phyloP scores from a whole-genome alignment of 192 early-diverging fungal genomes.

The Thamnidium elegans region DNA sequence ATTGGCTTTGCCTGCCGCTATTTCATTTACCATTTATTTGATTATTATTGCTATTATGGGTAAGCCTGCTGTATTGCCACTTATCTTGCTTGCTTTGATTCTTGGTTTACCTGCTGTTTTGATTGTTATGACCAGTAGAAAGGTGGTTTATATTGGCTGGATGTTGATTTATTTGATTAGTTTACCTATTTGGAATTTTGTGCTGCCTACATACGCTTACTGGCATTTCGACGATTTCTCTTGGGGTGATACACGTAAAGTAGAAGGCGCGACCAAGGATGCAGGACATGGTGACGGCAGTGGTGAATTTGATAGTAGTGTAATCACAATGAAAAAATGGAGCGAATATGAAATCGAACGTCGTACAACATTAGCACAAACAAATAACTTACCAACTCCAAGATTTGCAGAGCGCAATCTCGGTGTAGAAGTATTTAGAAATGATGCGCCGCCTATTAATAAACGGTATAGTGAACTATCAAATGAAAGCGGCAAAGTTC shows the following conservation, averaged over 20 bases:
- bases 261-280: conserved; percentile 42
- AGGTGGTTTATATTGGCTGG: conserved; percentile 86
- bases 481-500: conserved; percentile 14
- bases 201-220: conserved; percentile 74
- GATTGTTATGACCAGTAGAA: conserved; percentile 84
- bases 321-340: conserved; percentile 76
- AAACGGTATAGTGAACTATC: conserved; percentile 38
- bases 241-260: conserved; percentile 79
- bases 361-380: neutral
- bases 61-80: conserved; percentile 51
- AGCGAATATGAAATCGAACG: conserved; percentile 52
- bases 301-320: conserved; percentile 72
- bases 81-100: conserved; percentile 74
- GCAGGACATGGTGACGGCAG: conserved; percentile 58
- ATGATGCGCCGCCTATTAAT: conserved; percentile 91
- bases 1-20: conserved; percentile 87
- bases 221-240: conserved; percentile 91
- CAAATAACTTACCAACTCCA: conserved; percentile 21
- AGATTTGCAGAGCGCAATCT: conserved; percentile 35
- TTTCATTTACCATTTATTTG: conserved; percentile 82
- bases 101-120: conserved; percentile 88
- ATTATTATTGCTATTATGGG: conserved; percentile 73
- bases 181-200: conserved; percentile 78
- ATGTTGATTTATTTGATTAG: conserved; percentile 44
- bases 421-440: conserved; percentile 61